These are phyloP conservation scores for Marchantia paleacea DNA, from an alignment of 225 moss, liverwort and hornwort genomes.

Conservation along the genomic window DNA sequence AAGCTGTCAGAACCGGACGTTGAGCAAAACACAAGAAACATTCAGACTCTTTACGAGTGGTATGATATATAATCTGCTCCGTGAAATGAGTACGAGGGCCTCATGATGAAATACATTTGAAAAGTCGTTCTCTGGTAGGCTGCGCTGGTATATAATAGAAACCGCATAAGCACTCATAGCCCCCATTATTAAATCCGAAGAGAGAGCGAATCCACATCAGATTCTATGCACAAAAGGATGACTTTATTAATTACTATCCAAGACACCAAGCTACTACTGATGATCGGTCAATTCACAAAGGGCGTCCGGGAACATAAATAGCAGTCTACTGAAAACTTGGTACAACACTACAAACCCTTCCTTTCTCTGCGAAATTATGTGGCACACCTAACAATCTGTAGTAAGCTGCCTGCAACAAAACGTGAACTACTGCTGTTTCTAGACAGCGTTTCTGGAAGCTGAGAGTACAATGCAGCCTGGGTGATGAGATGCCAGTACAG, in stretches of 20 bases:
- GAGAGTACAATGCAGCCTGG: neutral
- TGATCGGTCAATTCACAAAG: slow-evolving; percentile 4
- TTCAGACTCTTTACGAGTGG: no score
- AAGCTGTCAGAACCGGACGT: no score
- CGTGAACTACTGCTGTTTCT: neutral
- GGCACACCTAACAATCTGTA: slow-evolving; percentile 4
- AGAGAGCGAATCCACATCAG: neutral
- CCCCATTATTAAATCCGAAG: no score
- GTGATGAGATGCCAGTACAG: neutral
- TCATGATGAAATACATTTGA: neutral
- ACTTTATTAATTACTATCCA: slow-evolving; percentile 11
- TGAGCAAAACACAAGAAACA: no score
- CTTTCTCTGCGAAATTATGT: neutral
- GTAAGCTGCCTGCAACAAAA: neutral
- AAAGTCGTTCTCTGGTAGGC: neutral
- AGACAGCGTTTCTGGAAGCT: neutral
- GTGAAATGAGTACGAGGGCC: no score
- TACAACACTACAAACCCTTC: neutral
- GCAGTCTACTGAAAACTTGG: neutral
- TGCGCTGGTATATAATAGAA: neutral
- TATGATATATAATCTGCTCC: no score
- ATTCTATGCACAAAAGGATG: neutral
- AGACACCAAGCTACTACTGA: slow-evolving; percentile 12
- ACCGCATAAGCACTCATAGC: neutral
- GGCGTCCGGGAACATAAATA: slow-evolving; percentile 2